Percentiles rank a stretch among this genome's conserved stretches.
These are phyloP conservation scores for Lactifluus subvellereus DNA, from an alignment of 768 basidiomycete species.

Conservation along the genomic window DNA sequence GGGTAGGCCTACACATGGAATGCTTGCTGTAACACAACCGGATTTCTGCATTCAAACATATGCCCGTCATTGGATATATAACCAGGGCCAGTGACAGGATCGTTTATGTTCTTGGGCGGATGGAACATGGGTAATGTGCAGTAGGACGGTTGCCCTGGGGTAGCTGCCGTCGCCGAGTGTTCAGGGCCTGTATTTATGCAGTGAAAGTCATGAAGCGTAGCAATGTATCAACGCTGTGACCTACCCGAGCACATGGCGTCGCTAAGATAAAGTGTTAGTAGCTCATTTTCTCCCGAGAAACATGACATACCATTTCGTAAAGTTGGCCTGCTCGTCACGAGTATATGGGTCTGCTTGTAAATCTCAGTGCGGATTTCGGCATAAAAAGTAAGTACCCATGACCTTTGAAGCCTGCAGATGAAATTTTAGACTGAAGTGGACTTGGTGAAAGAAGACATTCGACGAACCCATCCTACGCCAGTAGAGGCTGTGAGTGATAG, in stretches of 20 bases:
- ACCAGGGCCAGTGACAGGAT: conserved; percentile 33
- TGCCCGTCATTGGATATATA: conserved; percentile 56
- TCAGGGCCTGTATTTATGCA: conserved; percentile 39
- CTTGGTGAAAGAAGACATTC: not conserved
- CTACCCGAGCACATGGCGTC: conserved; percentile 50
- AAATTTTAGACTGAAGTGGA: not conserved
- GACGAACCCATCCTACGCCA: conserved; percentile 54
- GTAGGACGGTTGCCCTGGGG: conserved; percentile 44
- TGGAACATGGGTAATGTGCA: conserved; percentile 54
- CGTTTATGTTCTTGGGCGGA: conserved; percentile 30
- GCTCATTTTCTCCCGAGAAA: not conserved
- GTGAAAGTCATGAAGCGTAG: not conserved
- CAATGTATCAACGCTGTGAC: not conserved
- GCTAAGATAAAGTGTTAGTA: conserved; percentile 27
- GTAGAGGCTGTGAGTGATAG: conserved; percentile 46
- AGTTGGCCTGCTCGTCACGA: conserved; percentile 48
- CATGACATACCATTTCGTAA: conserved; percentile 45
- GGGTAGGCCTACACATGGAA: conserved; percentile 50
- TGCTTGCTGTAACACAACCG: conserved; percentile 44
- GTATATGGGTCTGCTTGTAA: conserved; percentile 47
- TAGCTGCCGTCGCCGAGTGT: conserved; percentile 37
- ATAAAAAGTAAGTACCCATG: not conserved
- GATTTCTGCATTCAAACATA: conserved; percentile 48
- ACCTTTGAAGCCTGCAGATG: conserved; percentile 51
- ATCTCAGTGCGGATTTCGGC: not conserved